Evolutionary conservation across 2,329 filamentous ascomycete genomes (phyloP), one percentile per base, ranked within the genome.

Genomic region (Microthyrium microscopicum): DNA sequence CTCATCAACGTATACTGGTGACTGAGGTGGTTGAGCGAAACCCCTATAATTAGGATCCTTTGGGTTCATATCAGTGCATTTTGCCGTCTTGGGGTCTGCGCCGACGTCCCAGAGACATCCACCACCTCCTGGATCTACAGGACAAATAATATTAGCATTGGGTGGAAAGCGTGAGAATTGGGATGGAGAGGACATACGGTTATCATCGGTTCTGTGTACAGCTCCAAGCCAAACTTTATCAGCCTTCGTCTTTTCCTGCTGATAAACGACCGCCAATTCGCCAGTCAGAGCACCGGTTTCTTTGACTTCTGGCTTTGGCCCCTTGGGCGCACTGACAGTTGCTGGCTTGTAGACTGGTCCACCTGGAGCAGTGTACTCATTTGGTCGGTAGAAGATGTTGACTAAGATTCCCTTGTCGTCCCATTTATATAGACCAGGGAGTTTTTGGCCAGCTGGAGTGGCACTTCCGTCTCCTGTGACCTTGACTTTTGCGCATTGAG

Each of bases 401-500:
- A 32, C 15, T 17, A 21, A 17, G 24, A 36, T 35, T 9, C 34
- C 34, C 11, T 13, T 5, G 20, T 36, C 20, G 13, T 29, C 22
- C 3, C 6, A 6, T 2, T 12, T 11, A 18, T 36, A 36, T n/a
- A 19, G 20, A 12, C 34, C 34, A 5, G 34, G 34, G 29, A 36
- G 27, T 12, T 19, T 11, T 9, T 26, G 21, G 3, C 26, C 26
- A 7, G 28, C 18, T 17, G 34, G 34, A 4, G 13, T 25, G 3
- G 20, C 34, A 19, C 20, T 33, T 16, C 34, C 34, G 3, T n/a
- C 13, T 4, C 34, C 34, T 13, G 16, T 8, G n/a, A 35, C 31
- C 13, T 36, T n/a, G 34, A 36, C 21, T 9, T 28, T 34, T 3
- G 4, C 17, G 20, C 32, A 34, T 20, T 27, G 20, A n/a, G 32